Conservation (phyloP, 805 yeast genomes). For the Metschnikowia continentalis region DNA sequence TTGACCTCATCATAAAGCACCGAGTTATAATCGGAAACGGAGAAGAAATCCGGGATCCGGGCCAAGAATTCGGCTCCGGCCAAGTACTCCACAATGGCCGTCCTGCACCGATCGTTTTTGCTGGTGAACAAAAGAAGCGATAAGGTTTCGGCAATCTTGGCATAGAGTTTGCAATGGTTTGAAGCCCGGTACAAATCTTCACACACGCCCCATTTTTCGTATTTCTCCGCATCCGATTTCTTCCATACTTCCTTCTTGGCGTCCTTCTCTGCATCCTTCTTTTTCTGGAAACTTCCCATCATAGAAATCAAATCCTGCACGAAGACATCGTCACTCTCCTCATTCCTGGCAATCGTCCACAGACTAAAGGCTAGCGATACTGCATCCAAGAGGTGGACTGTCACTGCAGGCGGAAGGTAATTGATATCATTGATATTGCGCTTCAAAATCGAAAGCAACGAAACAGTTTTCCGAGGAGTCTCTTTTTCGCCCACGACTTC, state of each 20-base stretch:
- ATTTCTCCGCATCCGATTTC: too few relatives aligned
- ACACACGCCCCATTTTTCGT: background rate
- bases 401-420: conserved; percentile 56
- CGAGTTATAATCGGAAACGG: conserved; percentile 44
- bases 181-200: conserved; percentile 37
- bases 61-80: conserved; percentile 33
- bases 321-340: conserved; percentile 46
- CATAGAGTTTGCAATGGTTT: conserved; percentile 52
- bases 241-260: too few relatives aligned
- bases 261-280: too few relatives aligned
- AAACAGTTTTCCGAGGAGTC: conserved; percentile 14
- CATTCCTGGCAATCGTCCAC: conserved; percentile 64
- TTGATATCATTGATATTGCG: conserved; percentile 49
- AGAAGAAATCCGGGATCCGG: conserved; percentile 28
- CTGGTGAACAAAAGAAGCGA: conserved; percentile 68
- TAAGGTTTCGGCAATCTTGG: conserved; percentile 71
- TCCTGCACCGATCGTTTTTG: conserved; percentile 37
- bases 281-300: conserved; percentile 12
- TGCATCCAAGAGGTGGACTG: conserved; percentile 66
- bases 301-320: conserved; percentile 36
- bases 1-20: conserved; percentile 44
- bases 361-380: conserved; percentile 71
- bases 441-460: conserved; percentile 56
- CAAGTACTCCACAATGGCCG: conserved; percentile 42
- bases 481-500: conserved; percentile 14